These are phyloP conservation scores for Powellomyces hirtus DNA, from an alignment of 192 early-diverging fungal genomes.

Conservation along the genomic window DNA sequence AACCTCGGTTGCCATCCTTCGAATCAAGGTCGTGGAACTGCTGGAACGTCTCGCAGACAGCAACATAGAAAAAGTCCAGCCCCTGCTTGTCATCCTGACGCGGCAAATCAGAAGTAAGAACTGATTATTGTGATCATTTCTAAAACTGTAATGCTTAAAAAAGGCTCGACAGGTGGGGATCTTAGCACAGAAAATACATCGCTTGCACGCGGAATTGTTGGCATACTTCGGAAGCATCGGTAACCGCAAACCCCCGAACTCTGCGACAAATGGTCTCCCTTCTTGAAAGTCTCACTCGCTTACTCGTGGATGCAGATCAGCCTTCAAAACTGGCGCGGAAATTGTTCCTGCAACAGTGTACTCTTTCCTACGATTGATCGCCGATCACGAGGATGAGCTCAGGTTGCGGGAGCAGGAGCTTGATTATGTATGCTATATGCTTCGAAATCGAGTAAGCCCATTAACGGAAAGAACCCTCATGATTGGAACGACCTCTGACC, in stretches of 20 bases:
- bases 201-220: constrained; percentile 1
- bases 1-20: not conserved
- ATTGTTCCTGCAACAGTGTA: constrained; percentile 10
- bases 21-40: constrained; percentile 2
- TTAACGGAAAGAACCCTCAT: no score
- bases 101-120: constrained; percentile 17
- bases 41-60: not conserved
- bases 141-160: no score
- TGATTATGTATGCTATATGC: constrained; percentile 14
- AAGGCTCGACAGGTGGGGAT: not conserved
- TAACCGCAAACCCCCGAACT: no score
- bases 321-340: not conserved
- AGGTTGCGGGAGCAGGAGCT: constrained; percentile 4
- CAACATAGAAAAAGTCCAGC: constrained; percentile 3
- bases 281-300: no score
- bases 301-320: no score
- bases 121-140: no score
- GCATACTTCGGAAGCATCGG: constrained; percentile 11
- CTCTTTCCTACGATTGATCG: constrained; percentile 13
- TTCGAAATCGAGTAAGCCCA: constrained; percentile 13
- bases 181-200: constrained; percentile 6
- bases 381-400: constrained; percentile 1
- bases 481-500: not conserved
- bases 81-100: not conserved
- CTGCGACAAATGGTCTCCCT: no score